These are phyloP conservation scores for Mucuna pruriens DNA, from an alignment of 306 rosid genomes.

Conservation along the genomic window DNA sequence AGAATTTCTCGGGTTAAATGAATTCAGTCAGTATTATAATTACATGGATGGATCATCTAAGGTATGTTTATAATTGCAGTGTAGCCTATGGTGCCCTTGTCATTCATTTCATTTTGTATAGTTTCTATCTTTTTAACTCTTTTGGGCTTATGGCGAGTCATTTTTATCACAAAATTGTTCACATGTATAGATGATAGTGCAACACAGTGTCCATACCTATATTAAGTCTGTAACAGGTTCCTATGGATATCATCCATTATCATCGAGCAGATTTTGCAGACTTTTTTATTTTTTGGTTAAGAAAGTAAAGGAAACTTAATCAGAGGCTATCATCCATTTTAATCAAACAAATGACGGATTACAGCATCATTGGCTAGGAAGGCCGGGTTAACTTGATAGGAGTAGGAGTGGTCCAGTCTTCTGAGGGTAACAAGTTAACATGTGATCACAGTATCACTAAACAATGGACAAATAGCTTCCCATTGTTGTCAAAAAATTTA, in stretches of 20 bases:
- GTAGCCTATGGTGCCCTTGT: neutral
- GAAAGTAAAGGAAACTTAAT: neutral
- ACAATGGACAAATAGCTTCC: neutral
- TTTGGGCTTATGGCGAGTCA: neutral
- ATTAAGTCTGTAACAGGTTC: neutral
- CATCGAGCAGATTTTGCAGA: neutral
- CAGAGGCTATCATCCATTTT: neutral
- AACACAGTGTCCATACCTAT: neutral
- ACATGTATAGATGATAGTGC: neutral
- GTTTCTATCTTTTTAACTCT: neutral
- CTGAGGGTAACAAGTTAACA: neutral
- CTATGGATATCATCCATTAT: neutral
- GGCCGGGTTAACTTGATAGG: neutral
- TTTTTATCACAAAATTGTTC: neutral
- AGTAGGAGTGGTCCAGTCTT: neutral
- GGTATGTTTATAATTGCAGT: neutral
- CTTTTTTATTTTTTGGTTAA: neutral
- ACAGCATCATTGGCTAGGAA: neutral
- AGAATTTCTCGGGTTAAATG: slow-evolving; percentile 17
- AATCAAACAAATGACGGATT: neutral
- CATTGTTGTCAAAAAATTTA: neutral
- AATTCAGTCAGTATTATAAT: neutral
- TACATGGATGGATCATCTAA: slow-evolving; percentile 18
- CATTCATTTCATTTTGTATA: neutral
- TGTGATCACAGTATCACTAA: neutral